A percentile compares a stretch with the other conserved stretches of the same genome.
Evolutionary conservation across 257 asterid genomes (phyloP).

Genomic region (Przewalskia tangutica): DNA sequence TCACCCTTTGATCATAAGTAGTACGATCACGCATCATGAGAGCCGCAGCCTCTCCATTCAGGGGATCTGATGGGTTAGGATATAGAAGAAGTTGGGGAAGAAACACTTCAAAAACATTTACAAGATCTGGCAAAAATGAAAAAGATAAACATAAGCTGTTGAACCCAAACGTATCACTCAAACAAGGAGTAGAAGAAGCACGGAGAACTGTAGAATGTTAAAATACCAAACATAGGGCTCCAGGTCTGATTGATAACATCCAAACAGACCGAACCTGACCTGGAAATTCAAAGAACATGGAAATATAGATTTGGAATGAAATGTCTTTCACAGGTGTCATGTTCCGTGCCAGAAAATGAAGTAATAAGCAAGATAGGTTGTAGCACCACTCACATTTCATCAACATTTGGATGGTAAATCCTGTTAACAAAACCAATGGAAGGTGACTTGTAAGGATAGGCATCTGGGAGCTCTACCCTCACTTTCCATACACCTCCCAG

Average conservation of each 20-base stretch:
- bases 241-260: constrained; percentile 92
- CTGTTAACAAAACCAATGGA: constrained; percentile 78
- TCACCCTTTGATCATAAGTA: constrained; percentile 63
- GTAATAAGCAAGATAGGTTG: not conserved
- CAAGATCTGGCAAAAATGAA: constrained; percentile 47
- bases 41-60: constrained; percentile 93
- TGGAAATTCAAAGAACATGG: constrained; percentile 16
- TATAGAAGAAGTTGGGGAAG: constrained; percentile 92
- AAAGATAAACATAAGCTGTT: not conserved
- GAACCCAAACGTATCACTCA: not conserved
- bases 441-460: constrained; percentile 88
- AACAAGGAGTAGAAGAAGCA: not conserved
- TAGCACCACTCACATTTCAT: constrained; percentile 64
- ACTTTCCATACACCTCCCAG: constrained; percentile 84
- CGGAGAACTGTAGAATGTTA: not conserved
- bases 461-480: constrained; percentile 79
- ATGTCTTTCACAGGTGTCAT: not conserved
- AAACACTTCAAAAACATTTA: constrained; percentile 85
- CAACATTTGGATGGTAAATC: constrained; percentile 92
- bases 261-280: constrained; percentile 93
- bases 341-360: not conserved
- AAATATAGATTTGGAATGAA: not conserved
- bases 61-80: constrained; percentile 86
- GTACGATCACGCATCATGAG: constrained; percentile 73
- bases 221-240: constrained; percentile 94